Evolutionary conservation across 371 early-diverging fungal species (phyloP).

Genomic region (Mortierella sp.): DNA sequence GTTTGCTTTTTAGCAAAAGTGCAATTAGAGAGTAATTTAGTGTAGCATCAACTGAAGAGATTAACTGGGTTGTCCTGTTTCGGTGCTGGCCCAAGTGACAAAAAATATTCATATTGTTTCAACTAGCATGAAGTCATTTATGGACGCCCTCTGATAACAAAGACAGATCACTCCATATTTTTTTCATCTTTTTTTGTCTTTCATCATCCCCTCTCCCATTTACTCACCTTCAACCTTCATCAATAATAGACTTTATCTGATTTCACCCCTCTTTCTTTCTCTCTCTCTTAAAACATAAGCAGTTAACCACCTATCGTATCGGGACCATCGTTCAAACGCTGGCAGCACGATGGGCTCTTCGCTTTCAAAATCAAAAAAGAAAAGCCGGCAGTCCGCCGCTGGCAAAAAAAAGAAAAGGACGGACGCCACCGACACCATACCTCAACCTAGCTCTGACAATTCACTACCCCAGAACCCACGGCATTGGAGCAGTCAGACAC

Average conservation of each 20-base stretch:
- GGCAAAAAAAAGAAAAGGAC: background rate
- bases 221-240: background rate
- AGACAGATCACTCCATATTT: background rate
- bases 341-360: conserved; percentile 44
- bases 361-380: conserved; percentile 44
- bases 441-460: conserved; percentile 18
- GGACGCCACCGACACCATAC: conserved; percentile 1
- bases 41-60: too few species aligned
- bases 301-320: background rate
- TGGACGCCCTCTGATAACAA: background rate
- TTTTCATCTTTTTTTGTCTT: background rate
- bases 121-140: background rate
- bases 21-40: too few species aligned
- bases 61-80: background rate
- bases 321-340: background rate
- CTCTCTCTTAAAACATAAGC: background rate
- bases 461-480: conserved; percentile 32
- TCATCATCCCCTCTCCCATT: conserved; percentile 6
- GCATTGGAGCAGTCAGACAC: conserved; percentile 22
- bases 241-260: background rate
- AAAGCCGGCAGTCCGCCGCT: conserved; percentile 31
- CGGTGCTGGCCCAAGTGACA: background rate
- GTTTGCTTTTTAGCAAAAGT: too few species aligned
- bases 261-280: background rate
- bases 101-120: background rate